These are phyloP conservation scores for Beauveria bassiana DNA, from an alignment of 2,329 filamentous ascomycete genomes.

Conservation along the genomic window DNA sequence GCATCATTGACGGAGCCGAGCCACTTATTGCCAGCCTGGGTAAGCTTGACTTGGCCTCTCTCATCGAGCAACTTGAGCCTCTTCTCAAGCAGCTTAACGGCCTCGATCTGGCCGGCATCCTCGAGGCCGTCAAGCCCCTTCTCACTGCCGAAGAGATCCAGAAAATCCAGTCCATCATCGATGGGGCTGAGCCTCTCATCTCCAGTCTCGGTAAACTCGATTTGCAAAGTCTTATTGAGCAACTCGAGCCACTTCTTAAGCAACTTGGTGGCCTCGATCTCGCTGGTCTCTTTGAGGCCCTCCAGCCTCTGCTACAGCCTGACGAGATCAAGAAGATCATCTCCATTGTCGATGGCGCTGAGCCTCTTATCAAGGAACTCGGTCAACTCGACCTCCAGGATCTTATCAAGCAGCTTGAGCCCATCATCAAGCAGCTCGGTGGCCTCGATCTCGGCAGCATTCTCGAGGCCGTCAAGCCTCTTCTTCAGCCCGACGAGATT, in stretches of 20 bases:
- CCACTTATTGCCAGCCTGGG: constrained; percentile 22
- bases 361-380: constrained; percentile 22
- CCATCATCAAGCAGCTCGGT: constrained; percentile 12
- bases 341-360: constrained; percentile 20
- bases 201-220: constrained; percentile 25
- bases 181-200: constrained; percentile 19
- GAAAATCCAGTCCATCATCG: constrained; percentile 14
- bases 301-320: constrained; percentile 22
- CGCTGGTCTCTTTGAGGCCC: constrained; percentile 22
- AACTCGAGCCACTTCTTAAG: constrained; percentile 19
- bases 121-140: constrained; percentile 21
- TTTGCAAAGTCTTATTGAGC: constrained; percentile 24
- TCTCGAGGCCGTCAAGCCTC: constrained; percentile 15
- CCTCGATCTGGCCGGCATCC: constrained; percentile 25
- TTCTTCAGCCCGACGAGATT: constrained; percentile 10
- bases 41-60: constrained; percentile 24
- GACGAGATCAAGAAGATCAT: constrained; percentile 21
- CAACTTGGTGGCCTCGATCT: constrained; percentile 24
- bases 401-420: constrained; percentile 15
- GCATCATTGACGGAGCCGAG: constrained; percentile 27
- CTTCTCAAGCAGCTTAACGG: constrained; percentile 22
- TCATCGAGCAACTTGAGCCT: constrained; percentile 27
- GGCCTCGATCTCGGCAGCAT: constrained; percentile 12
- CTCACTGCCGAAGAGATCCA: constrained; percentile 20
- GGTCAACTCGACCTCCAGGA: constrained; percentile 22